Evolutionary conservation across 805 yeast species (phyloP).

Genomic region (Ogataea haglerorum): DNA sequence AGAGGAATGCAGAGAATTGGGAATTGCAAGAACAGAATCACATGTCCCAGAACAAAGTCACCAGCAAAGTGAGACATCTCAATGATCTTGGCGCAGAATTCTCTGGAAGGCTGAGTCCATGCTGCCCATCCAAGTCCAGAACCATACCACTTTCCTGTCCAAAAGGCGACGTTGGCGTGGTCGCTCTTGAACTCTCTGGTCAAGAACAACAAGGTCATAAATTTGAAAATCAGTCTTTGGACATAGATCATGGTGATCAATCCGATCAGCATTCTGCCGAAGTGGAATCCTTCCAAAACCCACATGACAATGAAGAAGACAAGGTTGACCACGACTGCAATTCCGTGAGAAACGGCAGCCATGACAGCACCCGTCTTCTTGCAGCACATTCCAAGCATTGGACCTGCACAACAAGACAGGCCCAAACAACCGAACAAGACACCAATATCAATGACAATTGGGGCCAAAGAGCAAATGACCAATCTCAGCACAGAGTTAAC

Average conservation of each 20-base stretch:
- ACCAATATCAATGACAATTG: constrained; percentile 89
- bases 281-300: constrained; percentile 92
- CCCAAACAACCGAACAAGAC: constrained; percentile 71
- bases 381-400: constrained; percentile 90
- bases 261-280: constrained; percentile 84
- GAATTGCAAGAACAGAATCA: constrained; percentile 80
- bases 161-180: constrained; percentile 95
- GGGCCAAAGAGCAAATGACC: constrained; percentile 80
- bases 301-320: constrained; percentile 92
- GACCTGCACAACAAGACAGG: constrained; percentile 96
- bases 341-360: constrained; percentile 95
- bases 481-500: constrained; percentile 74
- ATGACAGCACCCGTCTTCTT: constrained; percentile 93
- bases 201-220: constrained; percentile 70
- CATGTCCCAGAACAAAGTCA: constrained; percentile 91
- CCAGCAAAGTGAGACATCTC: constrained; percentile 96
- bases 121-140: constrained; percentile 92
- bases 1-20: constrained; percentile 84
- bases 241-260: constrained; percentile 77
- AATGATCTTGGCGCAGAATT: constrained; percentile 87
- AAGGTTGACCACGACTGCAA: constrained; percentile 84
- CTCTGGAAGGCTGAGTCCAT: constrained; percentile 93
- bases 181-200: constrained; percentile 97
- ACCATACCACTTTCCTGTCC: constrained; percentile 99
- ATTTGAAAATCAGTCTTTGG: constrained; percentile 84